Conservation (phyloP, 169 alveolate genomes). For the Fabrea salina region DNA sequence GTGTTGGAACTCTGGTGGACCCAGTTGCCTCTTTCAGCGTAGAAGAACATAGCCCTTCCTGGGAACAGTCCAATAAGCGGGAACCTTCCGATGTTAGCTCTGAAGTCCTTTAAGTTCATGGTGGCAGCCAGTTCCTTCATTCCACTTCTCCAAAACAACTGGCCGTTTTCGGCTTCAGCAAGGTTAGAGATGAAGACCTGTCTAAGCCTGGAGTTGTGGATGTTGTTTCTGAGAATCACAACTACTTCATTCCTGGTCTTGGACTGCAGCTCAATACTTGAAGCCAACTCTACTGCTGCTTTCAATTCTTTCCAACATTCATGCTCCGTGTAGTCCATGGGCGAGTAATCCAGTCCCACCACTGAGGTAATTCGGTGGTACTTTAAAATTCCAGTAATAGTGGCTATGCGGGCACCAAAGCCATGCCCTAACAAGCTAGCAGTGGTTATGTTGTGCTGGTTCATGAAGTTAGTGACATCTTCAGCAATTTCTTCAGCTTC, state of each 20-base stretch:
- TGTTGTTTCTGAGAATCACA: conserved; percentile 18
- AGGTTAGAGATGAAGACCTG: neutral
- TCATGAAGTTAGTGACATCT: conserved; percentile 62
- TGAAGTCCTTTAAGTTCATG: conserved; percentile 33
- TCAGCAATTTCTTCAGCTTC: conserved; percentile 50
- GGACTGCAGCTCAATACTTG: conserved; percentile 20
- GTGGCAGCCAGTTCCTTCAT: conserved; percentile 33
- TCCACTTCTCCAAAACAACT: conserved; percentile 47
- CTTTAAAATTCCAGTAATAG: conserved; percentile 54
- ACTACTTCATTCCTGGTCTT: conserved; percentile 26
- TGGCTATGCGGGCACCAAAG: conserved; percentile 66
- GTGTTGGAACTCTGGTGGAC: conserved; percentile 53
- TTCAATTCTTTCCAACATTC: conserved; percentile 48
- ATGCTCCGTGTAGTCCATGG: conserved; percentile 53
- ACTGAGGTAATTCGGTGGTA: conserved; percentile 61
- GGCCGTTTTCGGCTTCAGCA: conserved; percentile 33
- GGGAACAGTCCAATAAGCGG: conserved; percentile 51
- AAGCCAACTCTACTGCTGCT: conserved; percentile 35
- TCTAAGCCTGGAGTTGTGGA: conserved; percentile 26
- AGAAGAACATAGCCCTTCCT: conserved; percentile 52
- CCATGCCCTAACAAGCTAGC: conserved; percentile 68
- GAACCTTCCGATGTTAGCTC: conserved; percentile 39
- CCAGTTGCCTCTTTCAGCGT: conserved; percentile 59
- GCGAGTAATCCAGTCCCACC: conserved; percentile 59
- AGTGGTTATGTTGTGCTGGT: conserved; percentile 45